Evolutionary conservation across 2,329 filamentous ascomycete species (phyloP).

Genomic region (Neoscytalidium dimidiatum): DNA sequence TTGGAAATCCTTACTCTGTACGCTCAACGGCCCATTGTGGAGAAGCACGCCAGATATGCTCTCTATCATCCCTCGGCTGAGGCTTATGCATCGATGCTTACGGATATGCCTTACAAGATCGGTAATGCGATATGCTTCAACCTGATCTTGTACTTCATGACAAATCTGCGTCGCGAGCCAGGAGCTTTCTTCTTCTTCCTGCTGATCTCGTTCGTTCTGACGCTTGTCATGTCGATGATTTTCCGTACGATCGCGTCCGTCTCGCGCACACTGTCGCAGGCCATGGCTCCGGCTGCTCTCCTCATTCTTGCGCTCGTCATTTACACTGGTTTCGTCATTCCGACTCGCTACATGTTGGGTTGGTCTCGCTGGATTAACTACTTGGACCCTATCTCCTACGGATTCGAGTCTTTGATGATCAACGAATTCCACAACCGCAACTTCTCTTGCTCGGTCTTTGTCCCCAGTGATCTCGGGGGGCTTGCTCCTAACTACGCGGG

Average conservation of each 20-base stretch:
- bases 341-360: constrained; percentile 62
- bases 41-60: constrained; percentile 81
- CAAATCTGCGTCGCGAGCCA: constrained; percentile 46
- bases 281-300: constrained; percentile 55
- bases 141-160: constrained; percentile 54
- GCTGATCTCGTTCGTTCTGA: constrained; percentile 44
- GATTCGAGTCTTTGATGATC: constrained; percentile 74
- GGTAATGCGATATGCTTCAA: constrained; percentile 45
- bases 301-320: constrained; percentile 63
- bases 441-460: constrained; percentile 50
- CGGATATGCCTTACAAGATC: constrained; percentile 50
- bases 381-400: constrained; percentile 73
- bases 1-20: constrained; percentile 81
- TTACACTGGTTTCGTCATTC: constrained; percentile 59
- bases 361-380: constrained; percentile 85
- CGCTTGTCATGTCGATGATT: constrained; percentile 47
- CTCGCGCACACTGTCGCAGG: constrained; percentile 63
- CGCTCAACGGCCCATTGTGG: constrained; percentile 81
- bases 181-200: constrained; percentile 53
- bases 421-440: constrained; percentile 72
- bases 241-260: constrained; percentile 59
- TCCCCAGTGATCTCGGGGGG: constrained; percentile 35
- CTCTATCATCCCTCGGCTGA: constrained; percentile 85
- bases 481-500: constrained; percentile 28
- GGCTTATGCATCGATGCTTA: constrained; percentile 66